phyloP scores from a whole-genome alignment of 2,329 filamentous ascomycete genomes.

The Xylogone sp. region DNA sequence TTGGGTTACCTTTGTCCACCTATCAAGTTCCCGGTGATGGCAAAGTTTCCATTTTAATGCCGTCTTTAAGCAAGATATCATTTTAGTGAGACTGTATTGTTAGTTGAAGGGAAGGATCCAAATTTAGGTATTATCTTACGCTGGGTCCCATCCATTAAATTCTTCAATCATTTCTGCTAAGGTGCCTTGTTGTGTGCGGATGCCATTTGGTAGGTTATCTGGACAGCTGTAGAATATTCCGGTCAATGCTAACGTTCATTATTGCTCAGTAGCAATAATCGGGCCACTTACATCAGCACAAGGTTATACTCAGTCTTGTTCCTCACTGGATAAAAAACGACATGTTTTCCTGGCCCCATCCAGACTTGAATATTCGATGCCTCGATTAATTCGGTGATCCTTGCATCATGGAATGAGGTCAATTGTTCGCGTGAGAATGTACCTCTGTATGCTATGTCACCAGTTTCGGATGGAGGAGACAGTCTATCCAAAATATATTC shows the following conservation, averaged over 20 bases:
- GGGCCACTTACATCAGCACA: constrained; percentile 38
- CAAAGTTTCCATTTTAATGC: constrained; percentile 58
- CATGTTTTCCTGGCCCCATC: constrained; percentile 42
- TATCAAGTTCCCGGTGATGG: constrained; percentile 47
- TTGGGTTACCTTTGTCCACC: constrained; percentile 53
- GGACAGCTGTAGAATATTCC: too few relatives aligned
- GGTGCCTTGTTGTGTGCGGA: constrained; percentile 31
- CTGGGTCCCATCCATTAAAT: constrained; percentile 37
- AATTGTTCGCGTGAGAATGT: constrained; percentile 35
- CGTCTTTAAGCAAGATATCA: constrained; percentile 20
- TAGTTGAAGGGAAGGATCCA: too few relatives aligned
- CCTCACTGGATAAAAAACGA: constrained; percentile 34
- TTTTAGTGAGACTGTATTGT: constrained; percentile 21
- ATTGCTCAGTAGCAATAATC: too few relatives aligned
- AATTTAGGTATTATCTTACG: too few relatives aligned
- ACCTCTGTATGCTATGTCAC: constrained; percentile 37
- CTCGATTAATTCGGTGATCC: constrained; percentile 35
- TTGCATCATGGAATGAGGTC: constrained; percentile 35
- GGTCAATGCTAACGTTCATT: too few relatives aligned
- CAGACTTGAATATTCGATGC: constrained; percentile 37
- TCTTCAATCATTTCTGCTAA: constrained; percentile 30
- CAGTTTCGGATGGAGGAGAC: constrained; percentile 30
- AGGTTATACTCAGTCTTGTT: constrained; percentile 37
- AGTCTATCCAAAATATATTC: not conserved
- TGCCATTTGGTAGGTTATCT: constrained; percentile 27